Percentiles rank a stretch among this genome's conserved stretches.
Conservation (phyloP, 768 basidiomycete species). For the Boletus bicolor region DNA sequence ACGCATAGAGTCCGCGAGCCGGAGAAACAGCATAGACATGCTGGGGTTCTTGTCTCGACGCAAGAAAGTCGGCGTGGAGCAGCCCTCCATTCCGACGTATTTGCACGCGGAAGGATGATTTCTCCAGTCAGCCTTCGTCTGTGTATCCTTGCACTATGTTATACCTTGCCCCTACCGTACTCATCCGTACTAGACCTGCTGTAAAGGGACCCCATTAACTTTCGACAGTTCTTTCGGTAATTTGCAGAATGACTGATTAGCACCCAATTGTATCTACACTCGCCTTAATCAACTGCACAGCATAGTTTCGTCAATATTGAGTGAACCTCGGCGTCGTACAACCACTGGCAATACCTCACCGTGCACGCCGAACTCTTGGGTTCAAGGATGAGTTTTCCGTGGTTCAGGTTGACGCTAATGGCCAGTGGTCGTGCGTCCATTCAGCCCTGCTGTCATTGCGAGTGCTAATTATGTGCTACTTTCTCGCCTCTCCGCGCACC, state of each 20-base stretch:
- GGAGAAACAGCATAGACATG: slow-evolving; percentile 40
- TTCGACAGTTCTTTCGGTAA: slow-evolving; percentile 11
- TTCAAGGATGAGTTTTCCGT: slow-evolving; percentile 50
- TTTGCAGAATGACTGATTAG: slow-evolving; percentile 7
- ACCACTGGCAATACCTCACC: not conserved
- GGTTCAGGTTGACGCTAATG: slow-evolving; percentile 49
- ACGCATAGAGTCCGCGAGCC: slow-evolving; percentile 63
- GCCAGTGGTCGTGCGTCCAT: slow-evolving; percentile 46
- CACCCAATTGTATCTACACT: slow-evolving; percentile 4
- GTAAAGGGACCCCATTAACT: slow-evolving; percentile 6
- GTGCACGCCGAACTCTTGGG: not conserved
- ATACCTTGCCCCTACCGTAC: slow-evolving; percentile 4
- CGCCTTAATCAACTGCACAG: slow-evolving; percentile 19
- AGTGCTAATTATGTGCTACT: slow-evolving; percentile 6
- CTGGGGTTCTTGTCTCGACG: slow-evolving; percentile 30
- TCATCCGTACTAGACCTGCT: slow-evolving; percentile 8
- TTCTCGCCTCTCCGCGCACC: not conserved
- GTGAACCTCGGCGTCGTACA: not conserved
- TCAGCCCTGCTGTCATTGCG: not conserved
- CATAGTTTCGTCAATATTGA: slow-evolving; percentile 1
- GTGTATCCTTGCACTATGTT: slow-evolving; percentile 9
- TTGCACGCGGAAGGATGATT: slow-evolving; percentile 25
- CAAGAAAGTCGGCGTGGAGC: slow-evolving; percentile 26
- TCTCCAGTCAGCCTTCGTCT: not conserved
- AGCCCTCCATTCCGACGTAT: slow-evolving; percentile 19